Evolutionary conservation across 306 rosid genomes (phyloP).

Genomic region (Ammopiptanthus mongolicus): DNA sequence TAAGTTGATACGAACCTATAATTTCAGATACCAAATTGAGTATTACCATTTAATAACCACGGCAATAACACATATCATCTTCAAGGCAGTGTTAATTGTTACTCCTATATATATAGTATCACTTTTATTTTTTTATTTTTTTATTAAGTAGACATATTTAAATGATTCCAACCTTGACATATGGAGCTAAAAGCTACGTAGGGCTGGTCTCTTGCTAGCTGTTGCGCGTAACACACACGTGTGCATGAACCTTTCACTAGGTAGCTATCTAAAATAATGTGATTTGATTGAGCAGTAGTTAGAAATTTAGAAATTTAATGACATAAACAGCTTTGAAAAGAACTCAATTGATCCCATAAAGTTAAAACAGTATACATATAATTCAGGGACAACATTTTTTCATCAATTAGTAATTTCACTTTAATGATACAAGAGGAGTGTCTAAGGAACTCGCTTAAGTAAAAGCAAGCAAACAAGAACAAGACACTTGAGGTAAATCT

Average conservation of each 20-base stretch:
- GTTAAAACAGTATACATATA: background rate
- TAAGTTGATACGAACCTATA: too few species aligned
- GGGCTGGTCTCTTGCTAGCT: constrained; percentile 18
- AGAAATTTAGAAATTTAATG: background rate
- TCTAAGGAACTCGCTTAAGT: constrained; percentile 43
- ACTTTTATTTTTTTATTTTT: too few species aligned
- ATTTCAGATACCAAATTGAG: too few species aligned
- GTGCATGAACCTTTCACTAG: background rate
- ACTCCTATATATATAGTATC: too few species aligned
- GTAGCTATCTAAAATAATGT: background rate
- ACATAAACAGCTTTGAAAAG: background rate
- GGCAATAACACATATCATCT: background rate
- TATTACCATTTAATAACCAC: constrained; percentile 1
- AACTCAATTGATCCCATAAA: background rate
- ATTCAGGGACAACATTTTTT: background rate
- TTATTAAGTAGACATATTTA: background rate
- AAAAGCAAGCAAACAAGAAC: constrained; percentile 64
- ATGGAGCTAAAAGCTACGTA: constrained; percentile 8
- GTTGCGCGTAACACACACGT: constrained; percentile 20
- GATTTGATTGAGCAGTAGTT: background rate
- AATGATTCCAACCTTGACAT: constrained; percentile 23
- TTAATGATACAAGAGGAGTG: constrained; percentile 4
- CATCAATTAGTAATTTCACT: background rate
- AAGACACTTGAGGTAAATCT: constrained; percentile 6
- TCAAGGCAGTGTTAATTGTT: background rate